Evolutionary conservation across 1,284 basidiomycete species (phyloP).

Genomic region (Rhizoctonia solani): DNA sequence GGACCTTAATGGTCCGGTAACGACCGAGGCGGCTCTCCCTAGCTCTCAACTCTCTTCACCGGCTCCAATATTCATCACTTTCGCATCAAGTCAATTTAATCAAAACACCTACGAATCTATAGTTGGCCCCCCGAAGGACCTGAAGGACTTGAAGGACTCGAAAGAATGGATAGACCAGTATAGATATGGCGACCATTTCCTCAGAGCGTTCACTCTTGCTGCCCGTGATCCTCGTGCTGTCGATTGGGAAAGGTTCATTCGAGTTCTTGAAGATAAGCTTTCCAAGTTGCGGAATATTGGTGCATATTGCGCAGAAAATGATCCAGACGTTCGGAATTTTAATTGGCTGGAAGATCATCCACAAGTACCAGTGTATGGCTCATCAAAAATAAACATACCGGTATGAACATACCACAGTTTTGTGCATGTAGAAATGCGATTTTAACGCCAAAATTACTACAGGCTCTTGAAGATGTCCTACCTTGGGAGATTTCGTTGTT

Average conservation of each 20-base stretch:
- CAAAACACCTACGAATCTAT: conserved; percentile 15
- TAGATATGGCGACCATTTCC: conserved; percentile 24
- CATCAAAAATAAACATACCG: neutral
- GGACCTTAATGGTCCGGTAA: neutral
- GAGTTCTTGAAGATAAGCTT: conserved; percentile 2
- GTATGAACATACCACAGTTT: neutral
- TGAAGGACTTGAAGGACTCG: neutral
- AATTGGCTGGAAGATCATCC: conserved; percentile 13
- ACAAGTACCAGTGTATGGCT: neutral
- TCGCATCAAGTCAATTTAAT: conserved; percentile 1
- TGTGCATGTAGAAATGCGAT: neutral
- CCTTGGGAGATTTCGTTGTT: conserved; percentile 7
- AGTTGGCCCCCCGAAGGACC: neutral
- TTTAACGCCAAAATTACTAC: neutral
- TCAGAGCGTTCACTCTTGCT: conserved; percentile 13
- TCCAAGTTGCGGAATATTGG: conserved; percentile 14
- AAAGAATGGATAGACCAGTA: neutral
- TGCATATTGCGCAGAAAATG: neutral
- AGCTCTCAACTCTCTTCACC: neutral
- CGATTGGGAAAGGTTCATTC: conserved; percentile 27
- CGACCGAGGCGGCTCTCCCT: no score
- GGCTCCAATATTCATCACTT: conserved; percentile 24
- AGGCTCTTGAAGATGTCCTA: conserved; percentile 2
- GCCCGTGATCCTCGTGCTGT: neutral
- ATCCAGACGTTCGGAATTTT: neutral